A percentile compares a stretch with the other conserved stretches of the same genome.
phyloP scores from a whole-genome alignment of 495 filamentous ascomycete species.

The Trichocladium antarcticum region DNA sequence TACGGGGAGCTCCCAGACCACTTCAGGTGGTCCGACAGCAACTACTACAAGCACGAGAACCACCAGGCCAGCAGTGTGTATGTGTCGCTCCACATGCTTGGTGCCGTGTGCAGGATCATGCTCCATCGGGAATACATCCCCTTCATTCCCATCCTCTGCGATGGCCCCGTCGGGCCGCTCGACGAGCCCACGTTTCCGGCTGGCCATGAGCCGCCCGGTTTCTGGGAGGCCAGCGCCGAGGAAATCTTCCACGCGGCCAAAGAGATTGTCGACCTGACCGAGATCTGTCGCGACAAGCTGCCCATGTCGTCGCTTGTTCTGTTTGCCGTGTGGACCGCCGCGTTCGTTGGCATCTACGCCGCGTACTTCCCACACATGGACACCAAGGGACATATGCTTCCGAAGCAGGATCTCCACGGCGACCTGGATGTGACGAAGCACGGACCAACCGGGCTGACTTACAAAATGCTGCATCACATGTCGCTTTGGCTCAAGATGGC shows the following conservation, averaged over 20 bases:
- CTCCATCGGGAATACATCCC: slow-evolving; percentile 74
- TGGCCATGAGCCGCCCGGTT: slow-evolving; percentile 40
- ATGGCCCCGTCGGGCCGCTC: slow-evolving; percentile 57
- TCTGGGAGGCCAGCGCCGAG: slow-evolving; percentile 67
- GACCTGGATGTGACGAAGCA: slow-evolving; percentile 21
- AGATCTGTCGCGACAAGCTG: slow-evolving; percentile 57
- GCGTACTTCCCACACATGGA: slow-evolving; percentile 74
- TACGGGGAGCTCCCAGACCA: slow-evolving; percentile 55
- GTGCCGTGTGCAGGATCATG: slow-evolving; percentile 65
- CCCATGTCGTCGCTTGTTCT: slow-evolving; percentile 72
- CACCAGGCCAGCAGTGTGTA: slow-evolving; percentile 64
- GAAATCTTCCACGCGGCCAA: slow-evolving; percentile 62
- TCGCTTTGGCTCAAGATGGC: slow-evolving; percentile 58
- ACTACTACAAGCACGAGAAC: slow-evolving; percentile 72
- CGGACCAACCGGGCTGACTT: slow-evolving; percentile 31
- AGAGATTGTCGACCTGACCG: slow-evolving; percentile 64
- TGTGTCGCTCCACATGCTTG: slow-evolving; percentile 66
- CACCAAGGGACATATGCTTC: slow-evolving; percentile 46
- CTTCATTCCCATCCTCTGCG: slow-evolving; percentile 64
- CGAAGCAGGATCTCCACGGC: slow-evolving; percentile 14
- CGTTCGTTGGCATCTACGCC: slow-evolving; percentile 59
- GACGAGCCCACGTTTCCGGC: slow-evolving; percentile 56
- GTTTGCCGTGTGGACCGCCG: slow-evolving; percentile 74
- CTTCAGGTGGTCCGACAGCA: slow-evolving; percentile 58
- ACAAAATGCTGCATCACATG: slow-evolving; percentile 45